Base-by-base conservation (phyloP, 2,329 filamentous ascomycete genomes). In the Chalaropsis ovoidea region DNA sequence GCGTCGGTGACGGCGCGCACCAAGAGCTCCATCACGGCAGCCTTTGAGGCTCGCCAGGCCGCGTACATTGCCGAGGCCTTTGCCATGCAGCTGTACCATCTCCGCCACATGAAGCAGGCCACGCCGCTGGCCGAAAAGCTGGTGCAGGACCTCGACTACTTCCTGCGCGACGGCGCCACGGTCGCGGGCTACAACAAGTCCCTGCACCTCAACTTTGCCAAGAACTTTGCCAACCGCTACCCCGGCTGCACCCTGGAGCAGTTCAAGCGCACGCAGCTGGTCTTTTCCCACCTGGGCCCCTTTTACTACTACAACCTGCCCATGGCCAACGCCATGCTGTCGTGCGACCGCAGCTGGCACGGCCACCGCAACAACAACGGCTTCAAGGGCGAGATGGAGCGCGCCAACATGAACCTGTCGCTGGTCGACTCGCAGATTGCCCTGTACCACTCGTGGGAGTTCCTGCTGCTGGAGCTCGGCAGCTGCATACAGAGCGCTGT, bases 351-450 rank as follows among this genome's bases (percentile, higher is more conserved):
- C 65, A 85, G 86, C 47, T 99, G 94, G 94, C 78, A 78, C 64
- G 87, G 87, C 54, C 80, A 78, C 69, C 81, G 78, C 70, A 47
- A 56, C n/a, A 81, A 84, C 65, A 82, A 87, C 71, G 92, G 92
- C 0, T 95, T 95, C 75, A 82, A 83, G 68, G 82, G 83, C 61
- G 94, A 99, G 73, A 87, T 99, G 76, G 83, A 86, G 71, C 85
- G 86, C 68, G 94, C 93, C 52, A 99, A 99, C 74, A 78, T 88
- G 68, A 97, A 99, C 74, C 75, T 99, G 63, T 95, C 92, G 27
- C 79, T 96, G 42, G 90, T 99, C 42, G 91, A 97, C 74, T 89
- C 93, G 27, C 91, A 99, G 77, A 86, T 94, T 69, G 86, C 85
- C 54, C 82, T 99, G 19, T 87, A 96, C 69, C 86, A 90, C 70